Conservation (phyloP, 768 basidiomycete species). For the Hemileccinum rubropunctum region DNA sequence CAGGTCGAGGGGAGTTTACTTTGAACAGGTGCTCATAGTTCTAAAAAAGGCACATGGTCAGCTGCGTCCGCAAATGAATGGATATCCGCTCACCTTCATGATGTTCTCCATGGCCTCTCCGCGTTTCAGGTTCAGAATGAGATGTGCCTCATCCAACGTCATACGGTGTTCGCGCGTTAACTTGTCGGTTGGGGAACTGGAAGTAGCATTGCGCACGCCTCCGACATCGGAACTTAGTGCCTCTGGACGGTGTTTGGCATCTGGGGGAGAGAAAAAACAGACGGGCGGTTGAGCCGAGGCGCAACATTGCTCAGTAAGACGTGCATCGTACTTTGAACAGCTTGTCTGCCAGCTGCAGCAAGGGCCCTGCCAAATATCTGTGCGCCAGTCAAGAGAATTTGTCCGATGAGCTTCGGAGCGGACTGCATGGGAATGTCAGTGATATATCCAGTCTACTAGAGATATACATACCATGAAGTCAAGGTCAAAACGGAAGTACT, state of each 20-base stretch:
- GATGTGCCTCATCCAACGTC: constrained; percentile 92
- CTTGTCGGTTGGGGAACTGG: constrained; percentile 74
- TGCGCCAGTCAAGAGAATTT: constrained; percentile 73
- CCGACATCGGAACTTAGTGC: constrained; percentile 65
- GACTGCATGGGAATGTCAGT: constrained; percentile 46
- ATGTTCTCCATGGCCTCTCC: constrained; percentile 67
- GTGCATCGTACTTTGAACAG: constrained; percentile 76
- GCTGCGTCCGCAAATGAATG: neutral
- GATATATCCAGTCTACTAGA: neutral
- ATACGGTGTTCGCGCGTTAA: constrained; percentile 85
- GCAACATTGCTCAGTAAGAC: neutral
- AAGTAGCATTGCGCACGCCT: constrained; percentile 71
- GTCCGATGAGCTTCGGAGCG: constrained; percentile 73
- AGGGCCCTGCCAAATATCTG: constrained; percentile 92
- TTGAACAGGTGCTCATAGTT: constrained; percentile 93
- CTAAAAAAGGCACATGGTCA: constrained; percentile 39
- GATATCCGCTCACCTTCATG: constrained; percentile 54
- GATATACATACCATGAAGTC: constrained; percentile 20
- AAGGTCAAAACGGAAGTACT: neutral
- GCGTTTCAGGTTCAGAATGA: constrained; percentile 86
- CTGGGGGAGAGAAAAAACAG: constrained; percentile 38
- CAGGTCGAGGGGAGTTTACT: constrained; percentile 73
- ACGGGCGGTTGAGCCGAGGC: neutral
- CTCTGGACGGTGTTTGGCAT: constrained; percentile 81
- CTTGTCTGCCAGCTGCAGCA: constrained; percentile 85